Percentiles rank a stretch among this genome's conserved stretches.
These are phyloP conservation scores for Fraxinus sp. DNA, from an alignment of 305 asterid genomes.

Conservation along the genomic window DNA sequence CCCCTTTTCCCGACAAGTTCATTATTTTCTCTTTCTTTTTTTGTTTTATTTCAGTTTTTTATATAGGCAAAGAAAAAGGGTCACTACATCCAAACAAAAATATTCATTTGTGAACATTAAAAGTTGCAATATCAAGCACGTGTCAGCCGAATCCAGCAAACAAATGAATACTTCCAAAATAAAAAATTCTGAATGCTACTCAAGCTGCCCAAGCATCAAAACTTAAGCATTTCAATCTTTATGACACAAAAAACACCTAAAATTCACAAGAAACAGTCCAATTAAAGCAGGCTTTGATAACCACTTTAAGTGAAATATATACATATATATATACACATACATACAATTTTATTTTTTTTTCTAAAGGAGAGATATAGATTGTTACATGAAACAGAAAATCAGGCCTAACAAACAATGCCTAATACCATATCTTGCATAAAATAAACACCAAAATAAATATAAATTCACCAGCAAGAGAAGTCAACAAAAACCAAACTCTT, in stretches of 20 bases:
- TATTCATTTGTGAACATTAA: slow-evolving; percentile 15
- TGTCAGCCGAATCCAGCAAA: slow-evolving; percentile 69
- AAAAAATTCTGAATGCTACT: slow-evolving; percentile 6
- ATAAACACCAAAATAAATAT: background rate
- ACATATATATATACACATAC: background rate
- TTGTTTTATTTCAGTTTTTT: background rate
- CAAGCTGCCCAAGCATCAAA: background rate
- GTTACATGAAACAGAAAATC: background rate
- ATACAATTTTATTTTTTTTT: background rate
- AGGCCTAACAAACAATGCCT: background rate
- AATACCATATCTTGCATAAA: slow-evolving; percentile 12
- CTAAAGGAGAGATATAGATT: background rate
- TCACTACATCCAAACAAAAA: slow-evolving; percentile 27
- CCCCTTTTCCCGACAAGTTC: too few relatives aligned
- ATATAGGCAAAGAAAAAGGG: slow-evolving; percentile 1
- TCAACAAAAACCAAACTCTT: background rate
- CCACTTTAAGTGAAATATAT: background rate
- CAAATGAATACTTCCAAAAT: slow-evolving; percentile 17
- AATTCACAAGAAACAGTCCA: background rate
- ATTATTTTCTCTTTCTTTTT: slow-evolving; percentile 30
- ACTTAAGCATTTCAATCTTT: background rate
- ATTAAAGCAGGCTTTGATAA: background rate
- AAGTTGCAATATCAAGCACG: background rate
- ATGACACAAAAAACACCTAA: background rate
- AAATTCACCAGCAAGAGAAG: background rate